These are phyloP conservation scores for Novymonas esmeraldas DNA, from an alignment of 208 protist genomes.

Conservation along the genomic window DNA sequence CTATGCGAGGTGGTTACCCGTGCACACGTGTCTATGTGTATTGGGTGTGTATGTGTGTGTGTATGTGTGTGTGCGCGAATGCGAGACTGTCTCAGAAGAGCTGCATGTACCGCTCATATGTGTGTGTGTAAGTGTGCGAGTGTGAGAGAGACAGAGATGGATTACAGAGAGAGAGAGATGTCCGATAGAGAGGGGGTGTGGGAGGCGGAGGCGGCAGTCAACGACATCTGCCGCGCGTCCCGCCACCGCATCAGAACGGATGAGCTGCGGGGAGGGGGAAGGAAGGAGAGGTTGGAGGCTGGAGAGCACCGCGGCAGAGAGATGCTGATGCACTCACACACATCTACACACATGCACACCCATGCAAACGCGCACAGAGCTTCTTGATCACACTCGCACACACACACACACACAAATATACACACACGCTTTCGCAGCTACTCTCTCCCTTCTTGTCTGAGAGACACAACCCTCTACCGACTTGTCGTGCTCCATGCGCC, in stretches of 20 bases:
- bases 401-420: background rate
- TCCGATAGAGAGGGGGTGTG: background rate
- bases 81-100: background rate
- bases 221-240: background rate
- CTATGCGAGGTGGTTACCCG: too few relatives aligned
- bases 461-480: too few relatives aligned
- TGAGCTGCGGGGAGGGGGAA: background rate
- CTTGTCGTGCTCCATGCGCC: background rate
- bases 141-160: too few relatives aligned
- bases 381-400: background rate
- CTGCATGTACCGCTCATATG: background rate
- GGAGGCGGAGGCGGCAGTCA: too few relatives aligned
- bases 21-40: conserved; percentile 1
- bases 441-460: too few relatives aligned
- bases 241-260: background rate
- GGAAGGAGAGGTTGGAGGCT: background rate
- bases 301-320: background rate
- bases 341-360: background rate
- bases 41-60: background rate
- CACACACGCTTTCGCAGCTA: background rate
- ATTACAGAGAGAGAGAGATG: too few relatives aligned
- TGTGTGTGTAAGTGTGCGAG: background rate
- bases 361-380: too few relatives aligned
- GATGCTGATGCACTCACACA: background rate
- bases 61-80: background rate